A percentile compares a stretch with the other conserved stretches of the same genome.
Conservation (phyloP, 805 yeast species). For the Kluyveromyces nonfermentans region DNA sequence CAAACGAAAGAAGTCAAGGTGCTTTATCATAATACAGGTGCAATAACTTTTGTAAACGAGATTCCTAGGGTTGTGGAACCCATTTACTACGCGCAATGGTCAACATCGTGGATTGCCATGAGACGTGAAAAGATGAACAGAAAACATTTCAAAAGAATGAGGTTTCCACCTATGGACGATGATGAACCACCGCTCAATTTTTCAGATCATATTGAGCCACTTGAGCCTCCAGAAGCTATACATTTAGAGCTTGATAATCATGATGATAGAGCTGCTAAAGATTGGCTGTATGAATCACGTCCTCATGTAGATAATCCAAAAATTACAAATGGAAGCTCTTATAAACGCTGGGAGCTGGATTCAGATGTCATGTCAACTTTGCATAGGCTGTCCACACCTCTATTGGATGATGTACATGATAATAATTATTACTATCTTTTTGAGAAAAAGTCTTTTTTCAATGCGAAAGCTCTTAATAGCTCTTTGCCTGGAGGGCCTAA, state of each 20-base stretch:
- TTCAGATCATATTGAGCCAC: constrained; percentile 66
- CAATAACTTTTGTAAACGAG: constrained; percentile 91
- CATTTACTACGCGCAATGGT: constrained; percentile 91
- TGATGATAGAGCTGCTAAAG: constrained; percentile 51
- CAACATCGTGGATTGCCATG: constrained; percentile 87
- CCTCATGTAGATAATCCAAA: constrained; percentile 53
- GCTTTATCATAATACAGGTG: constrained; percentile 84
- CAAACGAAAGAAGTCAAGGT: constrained; percentile 75
- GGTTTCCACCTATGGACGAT: constrained; percentile 94
- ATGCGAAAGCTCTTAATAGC: constrained; percentile 82
- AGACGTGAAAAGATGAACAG: constrained; percentile 89
- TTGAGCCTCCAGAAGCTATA: constrained; percentile 66
- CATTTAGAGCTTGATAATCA: constrained; percentile 50
- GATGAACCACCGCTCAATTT: constrained; percentile 90
- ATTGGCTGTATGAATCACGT: constrained; percentile 74
- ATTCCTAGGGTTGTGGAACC: constrained; percentile 88
- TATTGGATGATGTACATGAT: constrained; percentile 49
- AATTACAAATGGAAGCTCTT: constrained; percentile 67
- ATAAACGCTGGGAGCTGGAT: constrained; percentile 60
- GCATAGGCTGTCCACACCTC: constrained; percentile 60
- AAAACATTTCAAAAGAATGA: constrained; percentile 79
- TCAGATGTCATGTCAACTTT: constrained; percentile 54
- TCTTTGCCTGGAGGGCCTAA: constrained; percentile 95
- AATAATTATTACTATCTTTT: constrained; percentile 61
- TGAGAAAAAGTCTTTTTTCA: constrained; percentile 69